Base-by-base conservation (phyloP, 139 green algal species). In the Trebouxia sp. region DNA sequence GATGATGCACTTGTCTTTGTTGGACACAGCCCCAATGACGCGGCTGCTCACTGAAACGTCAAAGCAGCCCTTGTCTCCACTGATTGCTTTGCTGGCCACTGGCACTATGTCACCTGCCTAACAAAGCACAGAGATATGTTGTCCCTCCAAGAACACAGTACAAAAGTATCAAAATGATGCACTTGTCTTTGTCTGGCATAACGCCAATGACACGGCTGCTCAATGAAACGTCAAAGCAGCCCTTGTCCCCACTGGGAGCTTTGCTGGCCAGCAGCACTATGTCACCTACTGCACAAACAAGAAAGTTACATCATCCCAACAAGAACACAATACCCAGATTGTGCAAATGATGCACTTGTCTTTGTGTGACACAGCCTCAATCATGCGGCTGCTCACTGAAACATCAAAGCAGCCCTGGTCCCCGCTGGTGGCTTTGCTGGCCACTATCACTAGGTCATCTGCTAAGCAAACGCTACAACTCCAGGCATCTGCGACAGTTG, bases 131-230 rank as follows among this genome's bases (percentile, higher is more conserved):
- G n/a, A n/a, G n/a, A n/a, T n/a, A n/a, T n/a, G n/a, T n/a, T n/a
- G n/a, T n/a, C n/a, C n/a, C n/a, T n/a, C n/a, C n/a, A n/a, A n/a
- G n/a, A n/a, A n/a, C n/a, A n/a, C n/a, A n/a, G n/a, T n/a, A 58
- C 4, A 56, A 22, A 28, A 28, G 50, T 28, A 6, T 56, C 48
- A 22, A 22, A 58, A n/a, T n/a, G n/a, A n/a, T n/a, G n/a, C n/a
- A n/a, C n/a, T n/a, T n/a, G n/a, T 89, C 90, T 2, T 89, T 76
- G 75, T 93, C 89, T 14, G 90, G 90, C 79, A 94, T 89, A 28
- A 55, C 67, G 1, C 89, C 87, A 58, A 94, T 94, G 22, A 88
- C 53, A 53, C 93, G 81, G 37, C 56, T 39, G 55, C 93, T 94
- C 51, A 91, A 85, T 41, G 55, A 80, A 28, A 76, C 75, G 37